Evolutionary conservation across 2,329 filamentous ascomycete genomes (phyloP).

Genomic region (Alternaria arborescens): DNA sequence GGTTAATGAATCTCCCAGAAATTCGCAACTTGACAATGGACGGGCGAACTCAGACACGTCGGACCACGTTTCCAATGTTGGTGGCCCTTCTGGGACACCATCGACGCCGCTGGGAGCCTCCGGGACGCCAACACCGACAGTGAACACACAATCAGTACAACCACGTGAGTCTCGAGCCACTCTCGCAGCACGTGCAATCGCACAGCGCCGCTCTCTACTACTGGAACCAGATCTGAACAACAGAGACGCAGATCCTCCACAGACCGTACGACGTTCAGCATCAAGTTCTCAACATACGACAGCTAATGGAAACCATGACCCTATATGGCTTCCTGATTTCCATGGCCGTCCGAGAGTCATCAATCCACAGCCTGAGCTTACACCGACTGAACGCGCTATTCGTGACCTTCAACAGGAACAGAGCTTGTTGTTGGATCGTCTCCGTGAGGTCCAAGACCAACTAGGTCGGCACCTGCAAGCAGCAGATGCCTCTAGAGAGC

Average conservation of each 20-base stretch:
- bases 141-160: neutral
- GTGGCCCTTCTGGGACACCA: neutral
- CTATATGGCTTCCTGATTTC: neutral
- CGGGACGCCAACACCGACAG: neutral
- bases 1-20: neutral
- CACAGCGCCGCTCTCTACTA: slow-evolving; percentile 1
- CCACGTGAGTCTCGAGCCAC: slow-evolving; percentile 4
- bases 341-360: neutral
- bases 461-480: neutral
- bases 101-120: neutral
- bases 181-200: slow-evolving; percentile 5
- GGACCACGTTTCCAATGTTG: neutral
- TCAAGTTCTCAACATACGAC: neutral
- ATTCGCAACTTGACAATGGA: neutral
- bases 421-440: neutral
- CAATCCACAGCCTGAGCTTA: neutral
- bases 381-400: neutral
- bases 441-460: neutral
- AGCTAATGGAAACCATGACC: neutral
- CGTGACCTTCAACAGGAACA: neutral
- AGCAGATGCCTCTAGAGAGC: neutral
- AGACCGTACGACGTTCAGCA: neutral
- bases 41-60: neutral
- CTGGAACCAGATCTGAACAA: neutral
- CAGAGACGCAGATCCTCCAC: neutral